Evolutionary conservation across 2,329 filamentous ascomycete species (phyloP).

Genomic region (Colletotrichum shisoi): DNA sequence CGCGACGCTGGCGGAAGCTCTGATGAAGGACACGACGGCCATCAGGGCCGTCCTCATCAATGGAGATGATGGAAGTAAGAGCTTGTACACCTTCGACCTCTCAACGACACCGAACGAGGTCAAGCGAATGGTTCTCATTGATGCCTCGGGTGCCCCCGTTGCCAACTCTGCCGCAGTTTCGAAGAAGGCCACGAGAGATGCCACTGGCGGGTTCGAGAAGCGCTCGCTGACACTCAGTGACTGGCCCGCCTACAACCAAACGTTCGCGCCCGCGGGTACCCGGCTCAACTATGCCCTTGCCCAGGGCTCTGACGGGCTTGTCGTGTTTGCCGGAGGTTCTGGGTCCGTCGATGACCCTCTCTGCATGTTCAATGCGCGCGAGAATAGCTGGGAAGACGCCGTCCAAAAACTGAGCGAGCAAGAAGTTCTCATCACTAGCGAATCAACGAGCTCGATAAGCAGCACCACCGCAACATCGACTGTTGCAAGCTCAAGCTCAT

Average conservation of each 20-base stretch:
- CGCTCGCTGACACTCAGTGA: constrained; percentile 65
- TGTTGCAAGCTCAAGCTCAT: constrained; percentile 44
- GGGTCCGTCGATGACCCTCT: constrained; percentile 75
- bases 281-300: constrained; percentile 78
- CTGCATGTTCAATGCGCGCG: constrained; percentile 76
- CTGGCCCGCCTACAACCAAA: constrained; percentile 83
- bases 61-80: constrained; percentile 78
- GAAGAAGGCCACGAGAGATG: constrained; percentile 25
- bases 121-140: constrained; percentile 71
- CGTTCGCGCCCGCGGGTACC: constrained; percentile 70
- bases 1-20: constrained; percentile 66
- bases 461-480: constrained; percentile 45
- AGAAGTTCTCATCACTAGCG: constrained; percentile 47
- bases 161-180: constrained; percentile 55
- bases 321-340: constrained; percentile 69
- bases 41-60: constrained; percentile 71
- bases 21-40: constrained; percentile 64
- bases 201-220: constrained; percentile 24
- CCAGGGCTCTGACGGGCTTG: constrained; percentile 68
- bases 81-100: constrained; percentile 81
- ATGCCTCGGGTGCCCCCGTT: constrained; percentile 64
- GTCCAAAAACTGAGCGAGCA: constrained; percentile 66
- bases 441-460: constrained; percentile 45
- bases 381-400: constrained; percentile 82
- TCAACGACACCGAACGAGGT: constrained; percentile 77